phyloP scores from a whole-genome alignment of 2,329 filamentous ascomycete species.

The Curvularia hawaiiensis region DNA sequence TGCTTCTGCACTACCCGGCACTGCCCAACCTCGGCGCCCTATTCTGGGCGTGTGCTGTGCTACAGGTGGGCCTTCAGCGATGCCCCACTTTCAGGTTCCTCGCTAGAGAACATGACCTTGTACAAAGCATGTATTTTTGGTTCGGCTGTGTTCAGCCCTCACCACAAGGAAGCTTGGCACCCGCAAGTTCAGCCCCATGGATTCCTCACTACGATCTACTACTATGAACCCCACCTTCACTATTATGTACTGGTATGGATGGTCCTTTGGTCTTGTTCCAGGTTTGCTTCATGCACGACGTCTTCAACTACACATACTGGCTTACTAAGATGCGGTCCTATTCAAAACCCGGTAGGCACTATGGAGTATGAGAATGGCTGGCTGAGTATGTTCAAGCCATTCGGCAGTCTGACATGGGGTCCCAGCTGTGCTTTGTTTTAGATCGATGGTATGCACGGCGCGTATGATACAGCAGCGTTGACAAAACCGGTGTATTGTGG shows the following conservation, averaged over 20 bases:
- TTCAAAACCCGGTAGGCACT: neutral
- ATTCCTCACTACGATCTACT: slow-evolving; percentile 12
- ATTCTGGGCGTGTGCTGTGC: slow-evolving; percentile 11
- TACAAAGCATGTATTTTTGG: slow-evolving; percentile 24
- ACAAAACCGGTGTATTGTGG: slow-evolving; percentile 17
- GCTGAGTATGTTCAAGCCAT: neutral
- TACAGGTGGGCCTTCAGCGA: slow-evolving; percentile 14
- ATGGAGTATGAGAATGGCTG: neutral
- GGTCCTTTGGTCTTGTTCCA: neutral
- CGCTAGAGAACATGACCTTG: slow-evolving; percentile 8
- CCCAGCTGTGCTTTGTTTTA: neutral
- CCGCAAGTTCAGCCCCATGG: slow-evolving; percentile 19
- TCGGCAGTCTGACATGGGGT: neutral
- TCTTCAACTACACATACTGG: neutral
- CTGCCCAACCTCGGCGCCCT: slow-evolving; percentile 2
- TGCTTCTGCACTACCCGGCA: slow-evolving; percentile 17
- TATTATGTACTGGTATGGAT: slow-evolving; percentile 6
- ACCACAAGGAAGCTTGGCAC: slow-evolving; percentile 18
- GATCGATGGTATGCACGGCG: neutral
- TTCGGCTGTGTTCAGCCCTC: slow-evolving; percentile 22
- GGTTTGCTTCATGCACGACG: neutral
- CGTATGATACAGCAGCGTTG: slow-evolving; percentile 4
- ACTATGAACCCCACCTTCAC: neutral
- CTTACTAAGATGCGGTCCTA: neutral
- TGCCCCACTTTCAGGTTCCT: slow-evolving; percentile 11